Evolutionary conservation across 106 monocot species (phyloP), one percentile per base, ranked within the genome.

Genomic region (Platanthera zijinensis): DNA sequence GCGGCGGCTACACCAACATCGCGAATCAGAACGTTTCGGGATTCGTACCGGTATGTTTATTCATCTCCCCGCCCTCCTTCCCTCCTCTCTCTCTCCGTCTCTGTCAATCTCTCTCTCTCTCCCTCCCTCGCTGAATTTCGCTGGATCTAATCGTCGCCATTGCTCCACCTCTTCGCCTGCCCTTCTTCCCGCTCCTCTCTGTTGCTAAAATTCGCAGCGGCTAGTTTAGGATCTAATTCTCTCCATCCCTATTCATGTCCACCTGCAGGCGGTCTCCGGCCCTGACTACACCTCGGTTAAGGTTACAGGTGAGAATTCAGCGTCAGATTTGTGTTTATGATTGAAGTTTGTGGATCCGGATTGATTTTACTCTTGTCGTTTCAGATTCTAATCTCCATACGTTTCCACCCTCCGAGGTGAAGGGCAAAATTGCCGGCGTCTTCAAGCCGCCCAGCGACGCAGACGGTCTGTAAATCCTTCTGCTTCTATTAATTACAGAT

Each of bases 381-480:
- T 64, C 86, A 93, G 93, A 93, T 17, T 93, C 93, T 4, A 90
- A 86, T 69, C 86, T 93, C 32, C 90, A 88, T 73, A 88, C 93
- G 0, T 90, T 93, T 71, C 90, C 93, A 3, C 88, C 90, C 10
- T 82, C 88, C 0, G 81, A 84, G 17, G 74, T 84, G 11, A 86
- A 84, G 71, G 90, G 93, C 45, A 93, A 85, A 84, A 90, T 93
- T 61, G 48, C 86, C 17, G 76, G 85, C 47, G 78, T 75, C 28
- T 90, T 86, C 71, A 85, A 84, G 8, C 93, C 93, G 21, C 93
- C 93, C 10, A 77, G 86, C 49, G 93, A 93, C 81, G 93, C 93
- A 25, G 93, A 93, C 66, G 90, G 93, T 93, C 79, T 51, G 72
- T 72, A 72, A 72, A 70, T n/a, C 25, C 25, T 1, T 72, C 8